These are phyloP conservation scores for Asterionellopsis glacialis DNA, from an alignment of 108 stramenopile genomes.

Conservation along the genomic window DNA sequence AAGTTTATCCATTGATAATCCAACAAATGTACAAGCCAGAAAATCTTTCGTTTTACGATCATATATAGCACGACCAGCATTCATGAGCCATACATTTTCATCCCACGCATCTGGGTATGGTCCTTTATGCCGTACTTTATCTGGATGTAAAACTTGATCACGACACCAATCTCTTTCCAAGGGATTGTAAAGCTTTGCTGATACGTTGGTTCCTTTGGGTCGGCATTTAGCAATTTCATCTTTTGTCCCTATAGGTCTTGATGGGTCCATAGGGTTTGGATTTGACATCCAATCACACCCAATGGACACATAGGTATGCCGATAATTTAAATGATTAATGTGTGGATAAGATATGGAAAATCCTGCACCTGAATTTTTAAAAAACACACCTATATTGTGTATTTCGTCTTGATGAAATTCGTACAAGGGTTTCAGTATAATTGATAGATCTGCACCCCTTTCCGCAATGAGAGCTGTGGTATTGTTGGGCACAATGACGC, in stretches of 20 bases:
- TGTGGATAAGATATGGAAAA: slow-evolving; percentile 20
- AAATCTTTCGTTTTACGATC: slow-evolving; percentile 45
- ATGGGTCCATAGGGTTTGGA: slow-evolving; percentile 15
- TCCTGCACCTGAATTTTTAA: slow-evolving; percentile 51
- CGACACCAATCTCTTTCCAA: slow-evolving; percentile 53
- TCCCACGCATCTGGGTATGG: slow-evolving; percentile 30
- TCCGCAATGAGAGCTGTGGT: slow-evolving; percentile 22
- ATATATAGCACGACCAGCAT: slow-evolving; percentile 29
- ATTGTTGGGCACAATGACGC: slow-evolving; percentile 24
- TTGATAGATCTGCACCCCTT: slow-evolving; percentile 27
- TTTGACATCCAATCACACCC: slow-evolving; percentile 58
- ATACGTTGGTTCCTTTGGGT: slow-evolving; percentile 27
- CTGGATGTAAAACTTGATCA: slow-evolving; percentile 40
- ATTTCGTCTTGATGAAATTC: slow-evolving; percentile 28
- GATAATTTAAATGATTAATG: slow-evolving; percentile 2
- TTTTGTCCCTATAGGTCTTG: slow-evolving; percentile 24
- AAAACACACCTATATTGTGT: slow-evolving; percentile 23
- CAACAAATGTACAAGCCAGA: slow-evolving; percentile 33
- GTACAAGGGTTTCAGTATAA: slow-evolving; percentile 41
- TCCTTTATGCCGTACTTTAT: slow-evolving; percentile 17
- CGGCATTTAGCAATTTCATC: slow-evolving; percentile 45
- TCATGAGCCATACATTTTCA: slow-evolving; percentile 20
- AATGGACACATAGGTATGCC: slow-evolving; percentile 12
- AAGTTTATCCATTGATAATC: slow-evolving; percentile 18
- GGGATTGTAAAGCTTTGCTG: slow-evolving; percentile 37